Evolutionary conservation across 116 monocot species (phyloP), one percentile per base, ranked within the genome.

Genomic region (Iris pallida): DNA sequence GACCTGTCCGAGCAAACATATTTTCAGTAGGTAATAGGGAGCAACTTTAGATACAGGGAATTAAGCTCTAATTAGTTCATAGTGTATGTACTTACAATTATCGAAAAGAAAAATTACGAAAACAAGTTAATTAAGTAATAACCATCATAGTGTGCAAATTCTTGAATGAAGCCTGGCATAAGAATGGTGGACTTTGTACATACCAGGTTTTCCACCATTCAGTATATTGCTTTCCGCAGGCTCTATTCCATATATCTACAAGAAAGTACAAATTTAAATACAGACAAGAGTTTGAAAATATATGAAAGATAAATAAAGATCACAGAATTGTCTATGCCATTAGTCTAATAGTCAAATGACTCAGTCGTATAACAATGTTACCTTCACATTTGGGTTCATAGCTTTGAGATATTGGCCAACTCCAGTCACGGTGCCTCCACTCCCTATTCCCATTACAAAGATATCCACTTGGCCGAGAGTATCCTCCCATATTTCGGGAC

Each of bases 151-250:
- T n/a, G n/a, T n/a, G n/a, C n/a, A n/a, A n/a, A n/a, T n/a, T n/a
- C n/a, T n/a, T n/a, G n/a, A n/a, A n/a, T n/a, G n/a, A n/a, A 30
- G 3, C 30, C 0, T 30, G 30, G 30, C 30, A 30, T 30, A 30
- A 30, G 3, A 30, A 30, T 30, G 30, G 30, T 30, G 30, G 30
- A 30, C 30, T 30, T 30, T 30, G 30, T 3, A 30, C 7, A 2
- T 67, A 92, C 96, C 96, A 77, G 96, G 92, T 73, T 92, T 82
- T 42, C 96, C 96, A 64, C 96, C 96, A 83, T 97, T 97, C 45
- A 97, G 68, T 62, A 97, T 10, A 75, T 97, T 97, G 45, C 92
- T 89, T 75, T 97, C 96, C 55, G 92, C 89, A 59, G 96, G 96
- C 63, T 97, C 96, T 43, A 97, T 83, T 45, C 96, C 96, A 69